phyloP scores from a whole-genome alignment of 2,329 filamentous ascomycete species.

The Sarocladium brachiariae region DNA sequence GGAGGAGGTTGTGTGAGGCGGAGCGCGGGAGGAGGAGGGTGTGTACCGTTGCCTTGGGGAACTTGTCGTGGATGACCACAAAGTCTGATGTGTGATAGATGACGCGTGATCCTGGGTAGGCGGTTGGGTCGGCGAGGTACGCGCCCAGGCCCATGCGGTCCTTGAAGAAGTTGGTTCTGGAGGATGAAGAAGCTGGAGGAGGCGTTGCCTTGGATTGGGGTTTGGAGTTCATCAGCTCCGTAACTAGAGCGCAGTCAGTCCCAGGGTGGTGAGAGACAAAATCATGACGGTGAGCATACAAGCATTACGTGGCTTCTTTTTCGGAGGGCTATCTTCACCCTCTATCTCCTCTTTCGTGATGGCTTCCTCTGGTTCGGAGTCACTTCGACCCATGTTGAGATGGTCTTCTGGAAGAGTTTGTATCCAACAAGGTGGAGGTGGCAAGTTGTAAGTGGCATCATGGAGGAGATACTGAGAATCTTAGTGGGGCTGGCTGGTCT shows the following conservation, averaged over 20 bases:
- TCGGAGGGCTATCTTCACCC: conserved; percentile 22
- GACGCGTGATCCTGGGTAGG: conserved; percentile 53
- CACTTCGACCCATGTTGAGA: conserved; percentile 1
- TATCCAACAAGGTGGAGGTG: not conserved
- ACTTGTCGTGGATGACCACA: conserved; percentile 75
- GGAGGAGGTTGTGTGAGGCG: conserved; percentile 47
- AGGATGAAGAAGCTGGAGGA: conserved; percentile 12
- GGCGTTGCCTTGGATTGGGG: conserved; percentile 27
- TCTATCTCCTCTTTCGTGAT: conserved; percentile 35
- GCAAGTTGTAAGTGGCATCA: not conserved
- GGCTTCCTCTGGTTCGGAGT: conserved; percentile 30
- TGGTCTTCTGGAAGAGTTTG: too few relatives aligned
- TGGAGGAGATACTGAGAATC: too few relatives aligned
- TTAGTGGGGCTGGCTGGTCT: too few relatives aligned
- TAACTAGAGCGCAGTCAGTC: conserved; percentile 19
- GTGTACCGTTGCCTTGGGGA: conserved; percentile 80
- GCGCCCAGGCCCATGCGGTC: conserved; percentile 56
- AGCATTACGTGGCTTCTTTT: conserved; percentile 29
- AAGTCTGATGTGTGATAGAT: conserved; percentile 62
- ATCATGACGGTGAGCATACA: conserved; percentile 29
- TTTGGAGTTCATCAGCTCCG: conserved; percentile 31
- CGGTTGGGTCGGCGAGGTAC: conserved; percentile 59
- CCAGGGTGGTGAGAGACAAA: not conserved
- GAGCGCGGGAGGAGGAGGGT: conserved; percentile 80
- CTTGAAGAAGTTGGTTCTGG: conserved; percentile 30